Conservation (phyloP, 768 basidiomycete species). For the Glaciozyma antarctica region DNA sequence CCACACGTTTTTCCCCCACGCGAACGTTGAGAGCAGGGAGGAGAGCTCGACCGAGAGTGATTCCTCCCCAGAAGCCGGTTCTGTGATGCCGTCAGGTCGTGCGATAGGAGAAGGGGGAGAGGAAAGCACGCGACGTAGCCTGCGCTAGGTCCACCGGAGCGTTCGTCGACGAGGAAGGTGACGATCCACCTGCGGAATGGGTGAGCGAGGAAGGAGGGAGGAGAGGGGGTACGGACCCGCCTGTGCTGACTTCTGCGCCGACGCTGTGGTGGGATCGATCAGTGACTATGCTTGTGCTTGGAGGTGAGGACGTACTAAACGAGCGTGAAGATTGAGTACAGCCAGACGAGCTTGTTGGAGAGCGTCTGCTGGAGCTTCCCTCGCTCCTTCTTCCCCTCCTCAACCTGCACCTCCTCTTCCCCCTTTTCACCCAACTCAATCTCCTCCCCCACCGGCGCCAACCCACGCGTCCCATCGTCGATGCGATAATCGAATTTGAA, state of each 20-base stretch:
- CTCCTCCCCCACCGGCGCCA: not conserved
- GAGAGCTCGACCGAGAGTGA: constrained; percentile 11
- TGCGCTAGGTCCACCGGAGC: constrained; percentile 11
- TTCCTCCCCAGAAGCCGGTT: constrained; percentile 5
- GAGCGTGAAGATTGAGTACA: constrained; percentile 12
- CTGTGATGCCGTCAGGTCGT: not conserved
- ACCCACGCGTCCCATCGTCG: constrained; percentile 3
- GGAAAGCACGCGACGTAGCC: not conserved
- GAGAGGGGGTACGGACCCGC: not conserved
- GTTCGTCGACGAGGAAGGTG: constrained; percentile 14
- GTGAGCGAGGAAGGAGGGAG: not conserved
- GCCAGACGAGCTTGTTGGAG: not conserved
- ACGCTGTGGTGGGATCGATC: not conserved
- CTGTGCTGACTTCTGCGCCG: constrained; percentile 24
- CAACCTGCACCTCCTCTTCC: not conserved
- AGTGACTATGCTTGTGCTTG: too few relatives aligned
- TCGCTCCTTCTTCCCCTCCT: not conserved
- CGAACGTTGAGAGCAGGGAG: not conserved
- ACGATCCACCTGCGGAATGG: constrained; percentile 18
- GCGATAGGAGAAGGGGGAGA: too few relatives aligned
- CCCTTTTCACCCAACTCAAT: not conserved
- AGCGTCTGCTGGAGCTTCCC: not conserved
- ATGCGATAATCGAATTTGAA: constrained; percentile 23
- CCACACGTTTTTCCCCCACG: constrained; percentile 11
- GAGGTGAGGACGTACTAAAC: constrained; percentile 25